Conservation (phyloP, 805 yeast species). For the Ascoidea tarda region DNA sequence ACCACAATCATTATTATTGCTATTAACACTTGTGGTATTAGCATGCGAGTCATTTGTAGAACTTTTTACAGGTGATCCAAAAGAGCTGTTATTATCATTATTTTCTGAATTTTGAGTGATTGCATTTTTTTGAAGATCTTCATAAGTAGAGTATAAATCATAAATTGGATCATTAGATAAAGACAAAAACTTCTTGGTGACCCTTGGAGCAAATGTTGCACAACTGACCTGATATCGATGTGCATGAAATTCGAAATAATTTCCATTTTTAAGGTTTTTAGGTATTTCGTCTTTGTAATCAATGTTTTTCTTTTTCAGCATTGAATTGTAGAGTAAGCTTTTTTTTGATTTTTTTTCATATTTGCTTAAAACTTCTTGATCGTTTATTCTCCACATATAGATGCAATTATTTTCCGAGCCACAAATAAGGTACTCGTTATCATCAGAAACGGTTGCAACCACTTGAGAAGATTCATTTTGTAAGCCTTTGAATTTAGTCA, state of each 20-base stretch:
- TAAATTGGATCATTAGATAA: slow-evolving; percentile 70
- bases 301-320: slow-evolving; percentile 9
- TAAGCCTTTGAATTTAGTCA: slow-evolving; percentile 61
- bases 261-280: slow-evolving; percentile 31
- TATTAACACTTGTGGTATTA: slow-evolving; percentile 2
- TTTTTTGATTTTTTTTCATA: slow-evolving; percentile 9
- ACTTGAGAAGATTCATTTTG: slow-evolving; percentile 61
- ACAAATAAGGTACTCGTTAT: slow-evolving; percentile 41
- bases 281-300: slow-evolving; percentile 15
- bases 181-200: slow-evolving; percentile 48
- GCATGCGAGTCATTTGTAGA: slow-evolving; percentile 1
- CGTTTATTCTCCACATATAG: slow-evolving; percentile 56
- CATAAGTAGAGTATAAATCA: slow-evolving; percentile 28
- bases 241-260: slow-evolving; percentile 63
- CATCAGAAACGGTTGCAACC: slow-evolving; percentile 48
- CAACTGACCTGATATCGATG: slow-evolving; percentile 62
- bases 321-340: not conserved
- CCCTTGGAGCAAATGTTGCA: slow-evolving; percentile 65
- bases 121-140: slow-evolving; percentile 11
- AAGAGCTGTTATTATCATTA: slow-evolving; percentile 14
- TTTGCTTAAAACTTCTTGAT: slow-evolving; percentile 14
- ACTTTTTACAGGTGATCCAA: slow-evolving; percentile 3
- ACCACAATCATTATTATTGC: not conserved
- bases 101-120: slow-evolving; percentile 13
- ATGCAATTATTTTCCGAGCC: slow-evolving; percentile 87